Conservation (phyloP, 2,329 filamentous ascomycete genomes). For the Fusarium subglutinans region DNA sequence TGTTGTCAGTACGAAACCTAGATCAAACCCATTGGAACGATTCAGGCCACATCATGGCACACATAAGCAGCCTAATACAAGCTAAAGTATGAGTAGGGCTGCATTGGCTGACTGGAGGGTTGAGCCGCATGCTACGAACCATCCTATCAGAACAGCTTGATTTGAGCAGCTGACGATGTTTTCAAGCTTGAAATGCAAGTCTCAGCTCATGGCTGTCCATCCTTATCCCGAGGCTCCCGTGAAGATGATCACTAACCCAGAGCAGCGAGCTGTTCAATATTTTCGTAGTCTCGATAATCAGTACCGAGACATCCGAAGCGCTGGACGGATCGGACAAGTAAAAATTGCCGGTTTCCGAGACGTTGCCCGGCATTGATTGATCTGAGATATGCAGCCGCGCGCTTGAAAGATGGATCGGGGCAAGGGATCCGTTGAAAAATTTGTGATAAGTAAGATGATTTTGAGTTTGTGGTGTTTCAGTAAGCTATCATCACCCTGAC, state of each 20-base stretch:
- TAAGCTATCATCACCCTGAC: neutral
- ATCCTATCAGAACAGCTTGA: constrained; percentile 3
- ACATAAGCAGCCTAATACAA: neutral
- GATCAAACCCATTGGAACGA: neutral
- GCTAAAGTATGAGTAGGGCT: constrained; percentile 9
- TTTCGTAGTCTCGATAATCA: neutral
- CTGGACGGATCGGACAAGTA: constrained; percentile 4
- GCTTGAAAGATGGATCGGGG: constrained; percentile 9
- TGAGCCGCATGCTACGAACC: constrained; percentile 4
- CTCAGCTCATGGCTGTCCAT: neutral
- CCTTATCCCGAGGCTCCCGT: constrained; percentile 12
- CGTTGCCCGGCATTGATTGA: constrained; percentile 19
- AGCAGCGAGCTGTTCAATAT: neutral
- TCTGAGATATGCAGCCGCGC: constrained; percentile 19
- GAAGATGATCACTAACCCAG: neutral
- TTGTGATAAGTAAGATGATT: neutral
- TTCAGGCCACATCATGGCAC: neutral
- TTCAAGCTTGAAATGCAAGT: neutral
- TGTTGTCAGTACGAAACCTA: neutral
- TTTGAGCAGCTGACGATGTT: constrained; percentile 3
- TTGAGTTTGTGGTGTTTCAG: neutral
- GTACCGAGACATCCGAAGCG: constrained; percentile 16
- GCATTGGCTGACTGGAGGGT: constrained; percentile 5
- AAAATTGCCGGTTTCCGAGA: constrained; percentile 16
- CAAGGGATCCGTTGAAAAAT: neutral